Evolutionary conservation across 345 rosid genomes (phyloP).

Genomic region (Bruguiera parviflora): DNA sequence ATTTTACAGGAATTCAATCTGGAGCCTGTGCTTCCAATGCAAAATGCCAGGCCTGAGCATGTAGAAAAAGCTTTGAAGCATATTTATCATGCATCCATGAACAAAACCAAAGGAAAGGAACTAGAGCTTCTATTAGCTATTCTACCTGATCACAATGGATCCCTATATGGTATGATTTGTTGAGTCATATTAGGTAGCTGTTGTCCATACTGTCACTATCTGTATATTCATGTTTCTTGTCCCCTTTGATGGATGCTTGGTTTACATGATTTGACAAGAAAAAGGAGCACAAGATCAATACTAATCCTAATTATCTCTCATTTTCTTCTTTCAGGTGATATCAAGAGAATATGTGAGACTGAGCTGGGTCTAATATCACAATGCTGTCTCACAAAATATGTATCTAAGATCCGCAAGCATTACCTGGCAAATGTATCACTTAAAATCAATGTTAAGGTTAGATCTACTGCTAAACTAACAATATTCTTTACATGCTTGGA

Average conservation of each 20-base stretch:
- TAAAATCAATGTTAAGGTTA: constrained; percentile 95
- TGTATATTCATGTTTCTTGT: no score
- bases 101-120: constrained; percentile 92
- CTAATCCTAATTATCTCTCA: not conserved
- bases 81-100: constrained; percentile 71
- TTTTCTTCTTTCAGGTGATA: constrained; percentile 58
- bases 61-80: constrained; percentile 97
- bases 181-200: not conserved
- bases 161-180: constrained; percentile 69
- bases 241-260: not conserved
- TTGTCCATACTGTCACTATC: not conserved
- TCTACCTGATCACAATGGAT: constrained; percentile 93
- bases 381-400: constrained; percentile 94
- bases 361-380: constrained; percentile 95
- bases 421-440: constrained; percentile 96
- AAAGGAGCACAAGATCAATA: not conserved
- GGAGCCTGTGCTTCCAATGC: constrained; percentile 87
- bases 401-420: constrained; percentile 94
- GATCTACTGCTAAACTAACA: constrained; percentile 2
- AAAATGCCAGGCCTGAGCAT: constrained; percentile 89
- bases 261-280: not conserved
- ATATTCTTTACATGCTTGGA: not conserved
- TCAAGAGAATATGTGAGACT: constrained; percentile 96
- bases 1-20: constrained; percentile 71
- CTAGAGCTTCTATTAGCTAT: constrained; percentile 87